Base-by-base conservation (phyloP, 805 yeast species). In the Priceomyces haplophilus region DNA sequence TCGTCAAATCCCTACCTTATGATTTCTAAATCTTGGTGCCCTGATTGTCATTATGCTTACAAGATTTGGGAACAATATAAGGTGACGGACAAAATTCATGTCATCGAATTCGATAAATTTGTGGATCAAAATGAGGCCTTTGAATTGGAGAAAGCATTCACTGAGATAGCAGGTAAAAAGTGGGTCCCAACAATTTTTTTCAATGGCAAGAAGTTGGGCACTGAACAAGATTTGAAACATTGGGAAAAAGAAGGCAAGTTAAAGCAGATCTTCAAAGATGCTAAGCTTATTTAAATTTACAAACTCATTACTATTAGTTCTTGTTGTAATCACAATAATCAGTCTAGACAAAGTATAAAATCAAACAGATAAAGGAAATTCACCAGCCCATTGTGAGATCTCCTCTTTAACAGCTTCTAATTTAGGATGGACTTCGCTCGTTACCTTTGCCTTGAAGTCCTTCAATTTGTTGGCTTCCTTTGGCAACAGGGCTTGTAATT, bases 401-500 rank as follows among this genome's bases (percentile, higher is more conserved):
- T 93, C 97, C 42, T 73, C 67, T 72, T 87, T 88, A 58, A 85
- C 73, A 35, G 71, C 69, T 46, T 71, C 65, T 56, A 90, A 75
- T 47, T 64, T 62, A 62, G 82, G 86, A 43, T 79, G 85, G 49
- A 83, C 79, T 51, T 87, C 88, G 49, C 78, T 76, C 57, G 79
- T 76, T 51, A 88, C 81, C 63, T 79, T 79, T 55, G 83, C 82
- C 78, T 91, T 93, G 82, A 89, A 93, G 69, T 93, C 98, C 78
- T 88, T 91, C 65, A 93, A 82, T 73, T 83, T 89, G 79, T 90
- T 90, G 48, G 96, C 96, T 49, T 87, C 96, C 70, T 79, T 79
- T 62, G 98, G 97, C 61, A 91, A 79, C 51, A 76, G 71, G 45
- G 75, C 69, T 76, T 93, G 98, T 52, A 85, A 75, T 52, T 78